Evolutionary conservation across 306 rosid genomes (phyloP).

Genomic region (Dryas drummondii): DNA sequence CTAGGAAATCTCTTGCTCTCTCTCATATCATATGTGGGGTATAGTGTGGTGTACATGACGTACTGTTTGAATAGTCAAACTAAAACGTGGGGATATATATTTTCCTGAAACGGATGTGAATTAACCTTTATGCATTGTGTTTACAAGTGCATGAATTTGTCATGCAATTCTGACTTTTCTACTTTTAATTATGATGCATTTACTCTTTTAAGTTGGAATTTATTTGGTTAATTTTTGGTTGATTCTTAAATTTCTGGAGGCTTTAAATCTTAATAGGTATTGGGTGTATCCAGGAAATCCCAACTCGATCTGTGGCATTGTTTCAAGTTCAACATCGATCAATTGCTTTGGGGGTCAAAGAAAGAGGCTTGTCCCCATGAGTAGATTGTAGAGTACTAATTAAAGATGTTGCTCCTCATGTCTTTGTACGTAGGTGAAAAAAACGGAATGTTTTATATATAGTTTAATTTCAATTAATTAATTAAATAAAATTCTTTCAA

Average conservation of each 20-base stretch:
- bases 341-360: slow-evolving; percentile 16
- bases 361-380: slow-evolving; percentile 27
- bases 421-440: no score
- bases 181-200: no score
- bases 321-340: slow-evolving; percentile 7
- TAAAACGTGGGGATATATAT: slow-evolving; percentile 9
- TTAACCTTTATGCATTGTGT: no score
- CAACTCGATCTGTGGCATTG: neutral
- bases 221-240: no score
- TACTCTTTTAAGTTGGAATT: no score
- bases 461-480: no score
- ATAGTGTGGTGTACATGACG: neutral
- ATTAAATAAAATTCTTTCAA: no score
- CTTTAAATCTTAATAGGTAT: neutral
- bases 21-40: neutral
- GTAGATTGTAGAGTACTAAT: neutral
- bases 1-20: neutral
- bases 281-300: neutral
- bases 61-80: slow-evolving; percentile 12
- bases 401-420: no score
- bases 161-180: neutral
- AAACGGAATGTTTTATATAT: no score
- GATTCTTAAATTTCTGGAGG: no score
- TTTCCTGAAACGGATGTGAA: neutral
- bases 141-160: slow-evolving; percentile 11